Base-by-base conservation (phyloP, 1,139 yeast species). In the Zygotorulaspora mrakii region DNA sequence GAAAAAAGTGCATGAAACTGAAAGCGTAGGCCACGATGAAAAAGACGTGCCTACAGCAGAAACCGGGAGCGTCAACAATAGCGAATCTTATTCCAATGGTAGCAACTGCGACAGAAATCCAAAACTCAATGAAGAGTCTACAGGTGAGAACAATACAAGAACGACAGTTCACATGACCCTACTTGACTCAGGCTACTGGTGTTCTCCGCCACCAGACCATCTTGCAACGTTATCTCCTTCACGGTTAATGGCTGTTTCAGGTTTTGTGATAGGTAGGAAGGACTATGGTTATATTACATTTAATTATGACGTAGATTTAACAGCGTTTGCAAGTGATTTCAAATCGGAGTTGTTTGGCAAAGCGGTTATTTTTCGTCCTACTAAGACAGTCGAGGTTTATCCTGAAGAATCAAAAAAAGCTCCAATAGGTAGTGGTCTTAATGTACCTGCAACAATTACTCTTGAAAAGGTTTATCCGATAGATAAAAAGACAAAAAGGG, bases 391-490 rank as follows among this genome's bases (percentile, higher is more conserved):
- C 1, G 76, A 77, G 43, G 94, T 84, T 0, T 85, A 86, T 56
- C 79, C 83, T 3, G 76, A 77, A 33, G 73, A 66, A 13, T 34
- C 43, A 12, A 55, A 53, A 3, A 82, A 80, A 47, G 88, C 89
- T 1, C 69, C 79, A 0, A 63, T 75, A 31, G 96, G 96, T 0
- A 65, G 68, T 39, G 95, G 89, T 1, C 62, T 88, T 37, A 88
- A 88, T 59, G 82, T 82, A 11, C 95, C 95, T 1, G 94, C 96
- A 0, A 81, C 84, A 0, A 78, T 88, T 4, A 79, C 94, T 0
- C 59, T 88, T 30, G 94, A 85, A 55, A 74, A 77, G 29, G 72
- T 79, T 14, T 75, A 70, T 48, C 85, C 87, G 1, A 60, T 65
- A 3, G 71, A 65, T 36, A 53, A 60, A 29, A 50, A 48, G 20